Percentiles rank a stretch among this genome's conserved stretches.
Conservation (phyloP, 352 stramenopile species). For the Globisporangium solare region DNA sequence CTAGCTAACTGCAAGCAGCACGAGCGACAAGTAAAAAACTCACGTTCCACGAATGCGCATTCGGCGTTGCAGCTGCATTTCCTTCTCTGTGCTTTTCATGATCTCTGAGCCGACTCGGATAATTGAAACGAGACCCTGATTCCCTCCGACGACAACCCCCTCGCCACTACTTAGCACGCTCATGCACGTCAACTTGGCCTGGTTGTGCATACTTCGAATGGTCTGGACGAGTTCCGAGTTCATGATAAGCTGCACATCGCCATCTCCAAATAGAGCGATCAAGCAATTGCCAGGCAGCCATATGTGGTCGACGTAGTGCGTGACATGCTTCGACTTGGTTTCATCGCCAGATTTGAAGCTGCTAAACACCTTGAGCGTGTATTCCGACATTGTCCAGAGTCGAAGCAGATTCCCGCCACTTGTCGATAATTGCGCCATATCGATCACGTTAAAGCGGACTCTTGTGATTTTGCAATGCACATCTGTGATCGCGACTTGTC, state of each 20-base stretch:
- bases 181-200: constrained; percentile 31
- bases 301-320: constrained; percentile 60
- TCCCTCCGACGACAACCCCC: constrained; percentile 54
- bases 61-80: constrained; percentile 61
- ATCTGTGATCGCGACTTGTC: constrained; percentile 53
- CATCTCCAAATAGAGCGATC: constrained; percentile 62
- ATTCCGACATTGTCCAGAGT: constrained; percentile 73
- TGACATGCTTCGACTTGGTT: constrained; percentile 36
- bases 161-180: constrained; percentile 39
- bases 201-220: constrained; percentile 51
- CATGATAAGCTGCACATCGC: constrained; percentile 69
- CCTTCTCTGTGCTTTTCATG: constrained; percentile 51
- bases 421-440: constrained; percentile 76
- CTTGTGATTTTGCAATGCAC: constrained; percentile 70
- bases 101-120: constrained; percentile 49
- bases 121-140: constrained; percentile 54
- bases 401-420: constrained; percentile 63
- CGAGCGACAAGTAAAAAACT: constrained; percentile 1
- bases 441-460: constrained; percentile 70
- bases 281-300: constrained; percentile 69
- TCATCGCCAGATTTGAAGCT: constrained; percentile 80
- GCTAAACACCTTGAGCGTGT: constrained; percentile 57
- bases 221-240: constrained; percentile 74
- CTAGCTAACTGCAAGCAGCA: not conserved
- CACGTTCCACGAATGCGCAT: constrained; percentile 53